These are phyloP conservation scores for Tetrahymena borealis DNA, from an alignment of 73 alveolate genomes.

Conservation along the genomic window DNA sequence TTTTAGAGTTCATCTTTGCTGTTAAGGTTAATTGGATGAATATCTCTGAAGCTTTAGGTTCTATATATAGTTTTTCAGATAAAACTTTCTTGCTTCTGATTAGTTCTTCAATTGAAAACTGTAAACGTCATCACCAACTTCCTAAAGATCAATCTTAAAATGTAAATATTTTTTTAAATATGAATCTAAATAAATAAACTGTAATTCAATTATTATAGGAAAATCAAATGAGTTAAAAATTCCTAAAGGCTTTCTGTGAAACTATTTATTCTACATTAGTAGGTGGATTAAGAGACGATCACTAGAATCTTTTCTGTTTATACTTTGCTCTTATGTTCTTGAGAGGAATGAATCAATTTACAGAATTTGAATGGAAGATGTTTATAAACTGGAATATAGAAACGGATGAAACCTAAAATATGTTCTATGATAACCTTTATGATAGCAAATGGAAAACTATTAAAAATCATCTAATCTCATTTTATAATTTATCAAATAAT, in stretches of 20 bases:
- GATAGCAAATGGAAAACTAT: neutral
- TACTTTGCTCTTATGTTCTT: neutral
- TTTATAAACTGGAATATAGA: neutral
- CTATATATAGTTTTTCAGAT: neutral
- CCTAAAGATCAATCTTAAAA: neutral
- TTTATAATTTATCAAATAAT: neutral
- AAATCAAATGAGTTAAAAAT: neutral
- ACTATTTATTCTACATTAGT: neutral
- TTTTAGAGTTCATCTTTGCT: neutral
- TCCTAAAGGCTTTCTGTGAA: neutral
- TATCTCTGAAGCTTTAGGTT: neutral
- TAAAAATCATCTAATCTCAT: neutral
- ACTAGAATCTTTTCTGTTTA: neutral
- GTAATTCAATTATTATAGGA: neutral
- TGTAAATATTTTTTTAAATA: neutral
- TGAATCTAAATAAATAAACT: neutral
- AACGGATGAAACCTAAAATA: neutral
- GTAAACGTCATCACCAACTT: neutral
- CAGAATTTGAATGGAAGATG: neutral
- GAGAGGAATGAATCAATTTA: neutral
- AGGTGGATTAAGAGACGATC: neutral
- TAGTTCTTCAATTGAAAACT: neutral
- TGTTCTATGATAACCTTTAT: neutral
- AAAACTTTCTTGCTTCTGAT: neutral
- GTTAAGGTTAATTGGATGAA: neutral